Evolutionary conservation across 139 green algal species (phyloP).

Genomic region (Closterium sp.): DNA sequence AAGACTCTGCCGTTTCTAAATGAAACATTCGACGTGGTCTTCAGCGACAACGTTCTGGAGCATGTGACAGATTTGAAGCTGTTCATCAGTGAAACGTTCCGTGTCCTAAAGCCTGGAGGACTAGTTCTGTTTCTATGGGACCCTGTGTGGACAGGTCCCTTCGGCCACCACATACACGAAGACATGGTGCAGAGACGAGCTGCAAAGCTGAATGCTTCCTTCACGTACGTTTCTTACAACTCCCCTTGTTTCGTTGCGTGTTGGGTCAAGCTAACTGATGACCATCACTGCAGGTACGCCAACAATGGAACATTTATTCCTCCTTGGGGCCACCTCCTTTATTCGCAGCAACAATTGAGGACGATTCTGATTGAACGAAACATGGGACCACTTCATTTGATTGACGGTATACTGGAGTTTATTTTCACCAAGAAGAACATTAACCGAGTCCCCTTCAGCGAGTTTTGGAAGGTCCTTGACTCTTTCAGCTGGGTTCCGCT

Average conservation of each 20-base stretch:
- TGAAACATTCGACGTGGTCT: slow-evolving; percentile 24
- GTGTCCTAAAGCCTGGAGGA: slow-evolving; percentile 9
- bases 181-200: slow-evolving; percentile 32
- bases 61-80: not conserved
- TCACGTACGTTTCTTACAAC: not conserved
- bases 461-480: not conserved
- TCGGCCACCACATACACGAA: slow-evolving; percentile 29
- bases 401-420: slow-evolving; percentile 21
- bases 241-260: slow-evolving; percentile 1
- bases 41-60: slow-evolving; percentile 33
- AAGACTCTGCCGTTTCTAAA: slow-evolving; percentile 3
- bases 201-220: not conserved
- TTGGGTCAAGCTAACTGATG: not conserved
- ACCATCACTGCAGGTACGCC: not conserved
- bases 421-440: slow-evolving; percentile 12
- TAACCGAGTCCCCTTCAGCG: not conserved
- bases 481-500: not conserved
- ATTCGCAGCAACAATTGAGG: not conserved
- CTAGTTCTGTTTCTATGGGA: slow-evolving; percentile 13
- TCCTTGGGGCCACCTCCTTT: slow-evolving; percentile 18
- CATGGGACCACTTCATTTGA: slow-evolving; percentile 8
- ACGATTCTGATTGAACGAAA: not conserved
- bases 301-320: slow-evolving; percentile 25
- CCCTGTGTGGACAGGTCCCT: slow-evolving; percentile 26
- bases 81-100: slow-evolving; percentile 11